Evolutionary conservation across 768 basidiomycete genomes (phyloP).

Genomic region (Mycena leptocephala): DNA sequence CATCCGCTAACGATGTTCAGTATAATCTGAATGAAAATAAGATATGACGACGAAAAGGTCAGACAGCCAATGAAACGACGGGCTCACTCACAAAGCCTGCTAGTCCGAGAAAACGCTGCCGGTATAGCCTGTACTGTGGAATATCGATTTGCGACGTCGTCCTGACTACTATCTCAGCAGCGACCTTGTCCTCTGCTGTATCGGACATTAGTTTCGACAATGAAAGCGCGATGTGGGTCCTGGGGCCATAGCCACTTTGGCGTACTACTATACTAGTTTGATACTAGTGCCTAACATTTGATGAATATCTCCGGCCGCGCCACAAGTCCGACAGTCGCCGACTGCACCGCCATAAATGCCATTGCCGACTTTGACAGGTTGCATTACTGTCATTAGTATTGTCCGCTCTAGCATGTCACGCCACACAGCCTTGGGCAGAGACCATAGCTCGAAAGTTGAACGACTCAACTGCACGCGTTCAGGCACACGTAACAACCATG

Average conservation of each 20-base stretch:
- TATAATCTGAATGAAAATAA: constrained; percentile 61
- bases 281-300: constrained; percentile 4
- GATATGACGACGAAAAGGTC: neutral
- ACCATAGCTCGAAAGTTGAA: neutral
- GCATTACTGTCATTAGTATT: neutral
- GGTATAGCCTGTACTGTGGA: constrained; percentile 6
- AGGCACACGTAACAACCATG: neutral
- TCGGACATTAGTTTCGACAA: neutral
- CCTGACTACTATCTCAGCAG: neutral
- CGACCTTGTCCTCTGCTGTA: neutral
- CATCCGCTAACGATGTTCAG: constrained; percentile 76
- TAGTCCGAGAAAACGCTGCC: constrained; percentile 14
- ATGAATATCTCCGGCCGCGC: constrained; percentile 9
- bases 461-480: too few relatives aligned
- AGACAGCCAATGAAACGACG: neutral
- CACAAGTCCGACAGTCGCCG: neutral
- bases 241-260: neutral
- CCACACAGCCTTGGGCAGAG: neutral
- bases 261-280: neutral
- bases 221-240: neutral
- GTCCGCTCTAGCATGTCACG: neutral
- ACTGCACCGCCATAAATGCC: neutral
- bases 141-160: neutral
- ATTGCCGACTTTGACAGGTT: neutral
- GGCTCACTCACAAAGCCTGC: constrained; percentile 1